Evolutionary conservation across 139 green algal species (phyloP).

Genomic region (Coelastrella sp.): DNA sequence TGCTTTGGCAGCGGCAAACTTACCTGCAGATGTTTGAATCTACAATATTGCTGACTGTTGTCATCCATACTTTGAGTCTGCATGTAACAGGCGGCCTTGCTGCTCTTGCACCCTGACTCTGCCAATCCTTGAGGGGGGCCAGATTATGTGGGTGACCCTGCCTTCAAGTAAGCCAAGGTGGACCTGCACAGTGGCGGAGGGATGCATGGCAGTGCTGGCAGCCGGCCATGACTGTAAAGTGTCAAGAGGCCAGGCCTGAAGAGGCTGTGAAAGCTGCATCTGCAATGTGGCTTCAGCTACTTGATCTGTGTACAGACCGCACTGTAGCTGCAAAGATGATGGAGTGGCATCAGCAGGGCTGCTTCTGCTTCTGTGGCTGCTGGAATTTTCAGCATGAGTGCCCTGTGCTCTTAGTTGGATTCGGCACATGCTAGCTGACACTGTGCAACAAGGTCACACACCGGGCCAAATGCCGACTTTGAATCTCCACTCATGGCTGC

Average conservation of each 20-base stretch:
- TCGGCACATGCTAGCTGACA: too few species aligned
- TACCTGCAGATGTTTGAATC: not conserved
- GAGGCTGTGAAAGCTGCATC: too few species aligned
- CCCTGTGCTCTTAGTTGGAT: too few species aligned
- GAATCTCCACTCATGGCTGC: constrained; percentile 66
- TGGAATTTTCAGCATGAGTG: too few species aligned
- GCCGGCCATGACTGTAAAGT: too few species aligned
- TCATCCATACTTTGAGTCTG: not conserved
- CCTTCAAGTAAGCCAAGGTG: constrained; percentile 80
- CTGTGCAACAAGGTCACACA: constrained; percentile 32
- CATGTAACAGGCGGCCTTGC: constrained; percentile 15
- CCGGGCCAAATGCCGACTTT: constrained; percentile 69
- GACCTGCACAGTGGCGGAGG: constrained; percentile 52
- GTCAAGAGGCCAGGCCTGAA: too few species aligned
- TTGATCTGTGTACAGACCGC: too few species aligned
- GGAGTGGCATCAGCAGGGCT: not conserved
- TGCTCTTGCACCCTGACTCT: constrained; percentile 29
- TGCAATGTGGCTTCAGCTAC: too few species aligned
- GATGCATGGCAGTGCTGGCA: too few species aligned
- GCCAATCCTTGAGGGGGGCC: constrained; percentile 64
- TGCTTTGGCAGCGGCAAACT: not conserved
- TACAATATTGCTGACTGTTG: not conserved
- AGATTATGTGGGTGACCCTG: constrained; percentile 68
- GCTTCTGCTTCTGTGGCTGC: not conserved
- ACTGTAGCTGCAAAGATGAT: too few species aligned